phyloP scores from a whole-genome alignment of 495 filamentous ascomycete genomes.

The Sordaria brevicollis region DNA sequence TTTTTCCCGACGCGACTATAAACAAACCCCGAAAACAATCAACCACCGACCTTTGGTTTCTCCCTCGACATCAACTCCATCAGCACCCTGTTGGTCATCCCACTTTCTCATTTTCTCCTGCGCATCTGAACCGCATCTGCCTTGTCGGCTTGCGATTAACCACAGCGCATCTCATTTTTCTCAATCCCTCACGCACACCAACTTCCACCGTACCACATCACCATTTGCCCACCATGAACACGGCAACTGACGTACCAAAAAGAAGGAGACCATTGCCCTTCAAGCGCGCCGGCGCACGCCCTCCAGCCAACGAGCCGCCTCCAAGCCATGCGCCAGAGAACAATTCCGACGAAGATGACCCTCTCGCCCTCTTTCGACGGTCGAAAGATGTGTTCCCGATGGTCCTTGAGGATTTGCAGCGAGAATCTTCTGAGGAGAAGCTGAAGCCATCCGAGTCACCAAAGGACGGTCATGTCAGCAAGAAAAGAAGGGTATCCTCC shows the following conservation, averaged over 20 bases:
- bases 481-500: conserved; percentile 9
- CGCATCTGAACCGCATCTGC: not conserved
- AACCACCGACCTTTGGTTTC: not conserved
- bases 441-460: not conserved
- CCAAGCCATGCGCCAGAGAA: conserved; percentile 11
- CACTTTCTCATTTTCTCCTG: not conserved
- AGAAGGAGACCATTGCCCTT: conserved; percentile 57
- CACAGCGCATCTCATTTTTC: not conserved
- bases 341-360: conserved; percentile 28
- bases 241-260: conserved; percentile 6
- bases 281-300: conserved; percentile 47
- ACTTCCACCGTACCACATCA: not conserved
- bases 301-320: not conserved
- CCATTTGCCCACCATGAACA: conserved; percentile 5
- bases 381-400: conserved; percentile 53
- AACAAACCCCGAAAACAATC: not conserved
- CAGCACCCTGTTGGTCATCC: not conserved
- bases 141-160: not conserved
- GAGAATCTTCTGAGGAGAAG: conserved; percentile 26
- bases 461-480: conserved; percentile 3
- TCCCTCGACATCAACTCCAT: not conserved
- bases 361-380: conserved; percentile 54
- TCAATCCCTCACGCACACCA: not conserved
- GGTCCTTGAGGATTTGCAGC: conserved; percentile 45
- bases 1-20: not conserved